Base-by-base conservation (phyloP, 31 red algal genomes). In the Odonthalia washingtoniensis region DNA sequence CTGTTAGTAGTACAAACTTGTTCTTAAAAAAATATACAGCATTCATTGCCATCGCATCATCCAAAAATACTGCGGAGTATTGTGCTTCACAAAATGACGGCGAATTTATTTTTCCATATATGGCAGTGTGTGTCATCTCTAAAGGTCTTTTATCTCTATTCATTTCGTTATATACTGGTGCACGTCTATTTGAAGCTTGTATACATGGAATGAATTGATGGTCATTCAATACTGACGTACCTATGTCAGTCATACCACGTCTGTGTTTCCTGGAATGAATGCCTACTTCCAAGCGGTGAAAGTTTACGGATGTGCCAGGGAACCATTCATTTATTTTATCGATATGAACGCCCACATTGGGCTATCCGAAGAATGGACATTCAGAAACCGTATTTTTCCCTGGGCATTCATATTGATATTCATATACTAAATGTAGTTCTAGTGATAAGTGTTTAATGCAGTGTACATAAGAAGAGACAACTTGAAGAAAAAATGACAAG, bases 11-110 rank as follows among this genome's bases (percentile, higher is more conserved):
- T 18, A 39, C 61, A 4, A 60, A 69, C 28, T 61, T 49, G 17
- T 65, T 35, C 5, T 46, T 0, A 4, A 83, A 26, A 37, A 83
- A 66, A 0, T 66, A 83, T 37, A 83, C 52, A 37, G 79, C 79
- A 0, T 24, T 21, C 60, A 83, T 83, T 3, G 49, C n/a, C n/a
- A n/a, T 83, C 3, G 79, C 16, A 40, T 83, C 79, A 69, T 83
- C 79, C 0, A 83, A 37, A 26, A 83, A 83, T 21, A 83, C 79
- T 36, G 34, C 18, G 27, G 42, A 46, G 61, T 83, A 68, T 34
- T 83, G 49, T 67, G 34, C 64, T 4, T 17, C 36, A 26, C 3
- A 49, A 32, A 69, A 0, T 5, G 61, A 40, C 26, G 79, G 79
- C 26, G 61, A 61, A n/a, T 83, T n/a, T 32, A 83, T 68, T 5